phyloP scores from a whole-genome alignment of 139 green algal genomes.

The Chlorella sp. region DNA sequence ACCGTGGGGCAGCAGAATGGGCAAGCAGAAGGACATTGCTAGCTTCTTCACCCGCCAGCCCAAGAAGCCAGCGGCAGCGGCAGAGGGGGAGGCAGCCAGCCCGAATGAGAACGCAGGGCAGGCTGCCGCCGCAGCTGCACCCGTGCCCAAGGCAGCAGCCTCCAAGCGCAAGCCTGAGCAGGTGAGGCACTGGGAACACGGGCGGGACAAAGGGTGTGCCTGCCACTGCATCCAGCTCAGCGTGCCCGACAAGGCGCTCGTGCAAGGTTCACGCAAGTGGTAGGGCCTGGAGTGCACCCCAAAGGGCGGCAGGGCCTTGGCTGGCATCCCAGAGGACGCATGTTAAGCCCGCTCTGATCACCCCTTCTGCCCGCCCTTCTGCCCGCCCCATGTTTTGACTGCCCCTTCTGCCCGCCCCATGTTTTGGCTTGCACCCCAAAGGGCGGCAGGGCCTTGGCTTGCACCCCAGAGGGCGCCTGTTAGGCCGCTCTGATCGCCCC shows the following conservation, averaged over 20 bases:
- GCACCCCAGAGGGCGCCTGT: neutral
- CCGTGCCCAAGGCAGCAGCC: neutral
- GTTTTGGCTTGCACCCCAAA: no score
- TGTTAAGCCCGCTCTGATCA: neutral
- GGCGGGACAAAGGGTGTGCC: no score
- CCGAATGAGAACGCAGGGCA: constrained; percentile 18
- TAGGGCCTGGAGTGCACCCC: no score
- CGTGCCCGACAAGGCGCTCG: neutral
- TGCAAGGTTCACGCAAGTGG: neutral
- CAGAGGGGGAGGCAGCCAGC: neutral
- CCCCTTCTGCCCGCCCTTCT: neutral
- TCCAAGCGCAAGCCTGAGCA: constrained; percentile 9
- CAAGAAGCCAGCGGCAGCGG: constrained; percentile 6
- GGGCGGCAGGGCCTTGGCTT: neutral
- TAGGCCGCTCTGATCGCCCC: neutral
- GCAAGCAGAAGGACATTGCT: constrained; percentile 44
- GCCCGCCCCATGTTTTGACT: neutral
- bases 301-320: neutral
- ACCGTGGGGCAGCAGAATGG: neutral
- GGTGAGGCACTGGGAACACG: neutral
- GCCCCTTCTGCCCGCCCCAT: neutral
- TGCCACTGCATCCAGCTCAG: neutral
- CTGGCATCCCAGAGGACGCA: neutral
- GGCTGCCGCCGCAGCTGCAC: no score
- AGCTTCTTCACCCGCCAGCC: constrained; percentile 50